These are phyloP conservation scores for Leccinellum rugosiceps DNA, from an alignment of 768 basidiomycete species.

Conservation along the genomic window DNA sequence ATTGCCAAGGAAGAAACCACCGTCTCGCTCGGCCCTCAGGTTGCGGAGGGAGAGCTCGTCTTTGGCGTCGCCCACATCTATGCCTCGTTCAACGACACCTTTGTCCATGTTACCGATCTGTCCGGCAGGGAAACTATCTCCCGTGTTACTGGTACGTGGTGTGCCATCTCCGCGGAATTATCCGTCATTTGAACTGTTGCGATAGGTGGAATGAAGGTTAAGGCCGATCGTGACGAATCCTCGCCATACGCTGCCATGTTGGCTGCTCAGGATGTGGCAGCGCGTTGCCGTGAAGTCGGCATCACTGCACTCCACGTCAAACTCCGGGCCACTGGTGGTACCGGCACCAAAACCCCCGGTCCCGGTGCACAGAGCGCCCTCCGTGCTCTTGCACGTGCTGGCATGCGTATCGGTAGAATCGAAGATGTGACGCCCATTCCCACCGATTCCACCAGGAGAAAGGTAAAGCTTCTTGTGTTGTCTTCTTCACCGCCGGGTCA, in stretches of 20 bases:
- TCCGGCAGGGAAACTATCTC: conserved; percentile 99
- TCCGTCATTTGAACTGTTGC: background rate
- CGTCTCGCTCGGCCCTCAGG: conserved; percentile 92
- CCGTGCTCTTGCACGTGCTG: conserved; percentile 95
- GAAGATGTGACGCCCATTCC: conserved; percentile 98
- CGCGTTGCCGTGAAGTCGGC: conserved; percentile 96
- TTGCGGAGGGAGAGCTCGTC: conserved; percentile 93
- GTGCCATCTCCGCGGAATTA: background rate
- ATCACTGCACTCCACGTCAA: conserved; percentile 99
- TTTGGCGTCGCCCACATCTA: conserved; percentile 99
- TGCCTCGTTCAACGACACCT: conserved; percentile 99
- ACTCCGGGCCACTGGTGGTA: conserved; percentile 96
- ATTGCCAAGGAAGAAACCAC: conserved; percentile 75
- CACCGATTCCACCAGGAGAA: conserved; percentile 95
- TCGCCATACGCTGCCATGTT: conserved; percentile 98
- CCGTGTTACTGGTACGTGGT: conserved; percentile 83
- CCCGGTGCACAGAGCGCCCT: conserved; percentile 98
- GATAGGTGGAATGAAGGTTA: conserved; percentile 98
- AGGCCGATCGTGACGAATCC: conserved; percentile 99
- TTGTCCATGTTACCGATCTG: conserved; percentile 98
- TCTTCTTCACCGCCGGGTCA: background rate
- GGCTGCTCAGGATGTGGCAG: conserved; percentile 95
- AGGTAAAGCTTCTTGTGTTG: conserved; percentile 49
- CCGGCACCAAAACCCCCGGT: conserved; percentile 98
- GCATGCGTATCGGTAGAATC: conserved; percentile 97